Percentiles rank a stretch among this genome's conserved stretches.
Evolutionary conservation across 768 basidiomycete species (phyloP).

Genomic region (Lentinula guzmanii): DNA sequence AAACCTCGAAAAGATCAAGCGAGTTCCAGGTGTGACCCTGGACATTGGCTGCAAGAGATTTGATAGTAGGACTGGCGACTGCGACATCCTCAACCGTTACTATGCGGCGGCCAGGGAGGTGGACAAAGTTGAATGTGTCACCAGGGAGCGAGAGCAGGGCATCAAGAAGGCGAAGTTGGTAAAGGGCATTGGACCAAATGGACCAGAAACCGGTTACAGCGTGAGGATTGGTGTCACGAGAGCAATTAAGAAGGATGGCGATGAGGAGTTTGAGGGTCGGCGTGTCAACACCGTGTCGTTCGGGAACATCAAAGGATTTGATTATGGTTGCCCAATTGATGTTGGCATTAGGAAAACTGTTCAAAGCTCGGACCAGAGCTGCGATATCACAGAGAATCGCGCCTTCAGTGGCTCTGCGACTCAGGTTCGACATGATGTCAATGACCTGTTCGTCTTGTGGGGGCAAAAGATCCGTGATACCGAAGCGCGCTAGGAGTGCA

Average conservation of each 20-base stretch:
- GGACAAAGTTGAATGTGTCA: constrained; percentile 91
- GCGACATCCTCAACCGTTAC: constrained; percentile 88
- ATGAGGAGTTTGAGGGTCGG: constrained; percentile 86
- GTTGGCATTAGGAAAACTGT: constrained; percentile 60
- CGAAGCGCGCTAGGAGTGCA: constrained; percentile 68
- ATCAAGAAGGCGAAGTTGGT: constrained; percentile 83
- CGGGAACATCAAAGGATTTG: constrained; percentile 79
- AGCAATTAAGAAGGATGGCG: constrained; percentile 77
- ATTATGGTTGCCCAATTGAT: constrained; percentile 82
- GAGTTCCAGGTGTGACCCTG: constrained; percentile 96
- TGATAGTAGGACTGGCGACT: constrained; percentile 84
- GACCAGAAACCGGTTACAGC: constrained; percentile 85
- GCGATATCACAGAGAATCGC: constrained; percentile 68
- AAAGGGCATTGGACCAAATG: constrained; percentile 77
- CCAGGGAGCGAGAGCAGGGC: constrained; percentile 83
- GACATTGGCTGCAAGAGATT: constrained; percentile 82
- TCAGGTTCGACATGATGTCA: constrained; percentile 65
- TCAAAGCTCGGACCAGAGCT: constrained; percentile 64
- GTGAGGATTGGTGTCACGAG: constrained; percentile 69
- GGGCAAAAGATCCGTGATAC: constrained; percentile 64
- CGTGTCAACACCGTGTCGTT: constrained; percentile 82
- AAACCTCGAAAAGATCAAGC: constrained; percentile 80
- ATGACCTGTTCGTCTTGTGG: constrained; percentile 66
- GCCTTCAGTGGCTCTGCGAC: constrained; percentile 69
- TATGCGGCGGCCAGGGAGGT: constrained; percentile 75